Evolutionary conservation across 192 early-diverging fungal species (phyloP), one percentile per base, ranked within the genome.

Genomic region (Podila epicladia): DNA sequence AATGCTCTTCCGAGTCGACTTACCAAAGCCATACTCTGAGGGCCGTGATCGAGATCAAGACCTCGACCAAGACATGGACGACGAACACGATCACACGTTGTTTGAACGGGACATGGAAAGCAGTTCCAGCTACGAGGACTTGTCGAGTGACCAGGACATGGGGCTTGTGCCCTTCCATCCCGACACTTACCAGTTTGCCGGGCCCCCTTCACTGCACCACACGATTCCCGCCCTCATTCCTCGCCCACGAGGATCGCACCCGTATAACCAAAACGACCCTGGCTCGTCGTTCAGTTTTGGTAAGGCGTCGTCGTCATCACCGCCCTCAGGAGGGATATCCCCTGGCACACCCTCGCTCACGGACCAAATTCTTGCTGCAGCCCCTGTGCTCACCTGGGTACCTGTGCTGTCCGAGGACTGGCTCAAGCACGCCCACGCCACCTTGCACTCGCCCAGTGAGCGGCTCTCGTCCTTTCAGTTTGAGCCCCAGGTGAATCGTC

Each of bases 371-470:
- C 78, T 86, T 17, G 78, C 87, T 17, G 76, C 83, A 13, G 74
- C 80, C 15, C 87, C 86, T 15, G 88, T 87, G 5, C 82, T 91
- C 24, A 59, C 76, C 15, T 82, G 70, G 62, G 82, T 65, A 29
- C 77, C 77, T 61, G 67, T 80, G 24, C 35, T 80, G 22, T 63
- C 71, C 20, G 77, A 80, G 26, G 77, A 72, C 33, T 80, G 77
- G 77, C 35, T 80, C 45, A 72, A 61, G 29, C 32, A 69, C 26
- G 28, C 37, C 48, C 72, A 35, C 24, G 53, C 66, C 22, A 1
- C 51, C 13, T 57, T 57, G 8, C 77, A 80, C n/a, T 50, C 61
- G 38, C 71, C 61, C 26, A 48, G 41, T 5, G 77, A 80, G 37
- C 77, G 77, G 9, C 62, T 80, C 5, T 69, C 77, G 1, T 73